phyloP scores from a whole-genome alignment of 306 rosid genomes.

The Crataegus laevigata region DNA sequence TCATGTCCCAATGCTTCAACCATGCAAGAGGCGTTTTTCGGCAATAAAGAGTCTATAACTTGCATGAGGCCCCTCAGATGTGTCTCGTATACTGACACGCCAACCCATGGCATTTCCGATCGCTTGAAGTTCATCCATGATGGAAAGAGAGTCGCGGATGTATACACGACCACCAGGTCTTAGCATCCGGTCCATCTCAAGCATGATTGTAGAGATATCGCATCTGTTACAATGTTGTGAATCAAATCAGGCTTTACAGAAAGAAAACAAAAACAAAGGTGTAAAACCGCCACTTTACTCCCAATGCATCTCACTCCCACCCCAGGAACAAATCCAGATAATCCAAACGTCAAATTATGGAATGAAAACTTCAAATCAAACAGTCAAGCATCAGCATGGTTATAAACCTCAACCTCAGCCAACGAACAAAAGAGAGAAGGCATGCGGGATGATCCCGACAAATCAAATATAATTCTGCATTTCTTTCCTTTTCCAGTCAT shows the following conservation, averaged over 20 bases:
- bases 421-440: neutral
- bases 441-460: neutral
- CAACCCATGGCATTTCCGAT: conserved; percentile 86
- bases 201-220: conserved; percentile 75
- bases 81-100: conserved; percentile 55
- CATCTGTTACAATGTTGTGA: conserved; percentile 38
- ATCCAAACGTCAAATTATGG: neutral
- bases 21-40: conserved; percentile 62
- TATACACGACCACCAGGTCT: conserved; percentile 82
- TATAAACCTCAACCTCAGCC: neutral
- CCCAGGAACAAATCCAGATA: neutral
- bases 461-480: neutral
- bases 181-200: conserved; percentile 94
- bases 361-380: neutral
- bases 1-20: conserved; percentile 26
- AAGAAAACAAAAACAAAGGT: neutral
- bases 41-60: conserved; percentile 72
- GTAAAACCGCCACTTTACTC: neutral
- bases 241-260: neutral
- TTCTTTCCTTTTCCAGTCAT: neutral
- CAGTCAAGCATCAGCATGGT: neutral
- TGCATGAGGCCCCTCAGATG: conserved; percentile 86
- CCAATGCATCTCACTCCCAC: neutral
- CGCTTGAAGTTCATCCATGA: conserved; percentile 84
- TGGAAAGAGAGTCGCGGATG: conserved; percentile 62